phyloP scores from a whole-genome alignment of 805 yeast genomes.

The Zygotorulaspora danielsina region DNA sequence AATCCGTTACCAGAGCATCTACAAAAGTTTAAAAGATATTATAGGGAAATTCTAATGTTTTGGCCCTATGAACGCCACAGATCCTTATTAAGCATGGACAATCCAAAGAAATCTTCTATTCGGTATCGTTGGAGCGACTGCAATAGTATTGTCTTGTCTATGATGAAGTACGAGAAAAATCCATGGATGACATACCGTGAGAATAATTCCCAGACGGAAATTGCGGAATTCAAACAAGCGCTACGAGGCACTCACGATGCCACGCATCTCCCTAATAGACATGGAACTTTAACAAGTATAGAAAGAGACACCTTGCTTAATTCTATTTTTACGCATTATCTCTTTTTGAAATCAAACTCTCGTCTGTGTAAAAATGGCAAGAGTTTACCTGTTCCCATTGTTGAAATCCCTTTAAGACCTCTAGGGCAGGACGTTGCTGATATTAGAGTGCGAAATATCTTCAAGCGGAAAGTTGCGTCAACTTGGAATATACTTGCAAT shows the following conservation, averaged over 20 bases:
- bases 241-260: not conserved
- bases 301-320: slow-evolving; percentile 12
- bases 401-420: slow-evolving; percentile 24
- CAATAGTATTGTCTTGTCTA: slow-evolving; percentile 9
- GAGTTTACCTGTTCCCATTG: slow-evolving; percentile 21
- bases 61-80: slow-evolving; percentile 26
- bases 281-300: slow-evolving; percentile 1
- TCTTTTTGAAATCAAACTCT: slow-evolving; percentile 19
- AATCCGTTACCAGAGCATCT: slow-evolving; percentile 18
- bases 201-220: not conserved
- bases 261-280: not conserved
- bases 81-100: slow-evolving; percentile 14
- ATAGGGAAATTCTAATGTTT: slow-evolving; percentile 14
- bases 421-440: slow-evolving; percentile 22
- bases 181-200: slow-evolving; percentile 12
- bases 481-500: slow-evolving; percentile 22
- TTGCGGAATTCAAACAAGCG: not conserved
- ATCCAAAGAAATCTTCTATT: slow-evolving; percentile 15
- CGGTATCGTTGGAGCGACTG: slow-evolving; percentile 18
- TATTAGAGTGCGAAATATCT: slow-evolving; percentile 18
- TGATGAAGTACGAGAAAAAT: slow-evolving; percentile 12
- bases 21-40: slow-evolving; percentile 11
- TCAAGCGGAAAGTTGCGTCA: slow-evolving; percentile 16
- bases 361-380: slow-evolving; percentile 19
- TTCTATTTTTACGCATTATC: slow-evolving; percentile 19